Base-by-base conservation (phyloP, 2,329 filamentous ascomycete genomes). In the Raffaelea albimanens region DNA sequence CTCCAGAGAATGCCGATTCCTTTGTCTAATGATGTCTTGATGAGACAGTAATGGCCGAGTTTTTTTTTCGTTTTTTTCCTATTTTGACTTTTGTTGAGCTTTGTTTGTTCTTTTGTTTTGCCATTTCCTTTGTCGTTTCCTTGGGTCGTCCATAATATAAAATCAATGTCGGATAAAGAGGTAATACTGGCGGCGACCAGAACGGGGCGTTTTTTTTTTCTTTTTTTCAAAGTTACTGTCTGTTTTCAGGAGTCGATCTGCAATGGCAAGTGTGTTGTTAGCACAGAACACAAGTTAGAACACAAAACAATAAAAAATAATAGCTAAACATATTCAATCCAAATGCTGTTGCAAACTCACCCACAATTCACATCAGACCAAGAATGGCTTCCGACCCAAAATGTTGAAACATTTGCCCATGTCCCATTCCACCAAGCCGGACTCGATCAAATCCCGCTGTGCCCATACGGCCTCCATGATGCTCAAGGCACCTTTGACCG, bases 381-480 rank as follows among this genome's bases (percentile, higher is more conserved):
- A 40, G 40, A 59, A 51, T 0, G 56, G 49, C 13, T 55, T 44
- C 20, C 53, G 50, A 2, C 53, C 52, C 4, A 59, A 43, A 14
- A 56, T 46, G 13, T 49, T 54, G 2, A 73, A 57, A 50, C 68
- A 73, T 46, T 63, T 65, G 14, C 61, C 61, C 40, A 72, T 52
- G 46, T 72, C 70, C 69, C 68, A 73, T 19, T 57, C 62, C 52
- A 66, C 65, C 7, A 67, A 65, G 13, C 50, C 43, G 14, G 43
- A 23, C 43, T 70, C 67, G 10, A 66, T 63, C 45, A 62, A 53
- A 10, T 61, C 62, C 9, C 67, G 57, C 22, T 56, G 56, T 2
- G 62, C 43, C 72, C 72, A 75, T 1, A 73, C 68, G 25, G 58
- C 61, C 55, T 73, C 68, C 67, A 73, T 70, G 20, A 73, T 62